A percentile compares a stretch with the other conserved stretches of the same genome.
Evolutionary conservation across 495 filamentous ascomycete genomes (phyloP).

Genomic region (Penicillium pancosmium): DNA sequence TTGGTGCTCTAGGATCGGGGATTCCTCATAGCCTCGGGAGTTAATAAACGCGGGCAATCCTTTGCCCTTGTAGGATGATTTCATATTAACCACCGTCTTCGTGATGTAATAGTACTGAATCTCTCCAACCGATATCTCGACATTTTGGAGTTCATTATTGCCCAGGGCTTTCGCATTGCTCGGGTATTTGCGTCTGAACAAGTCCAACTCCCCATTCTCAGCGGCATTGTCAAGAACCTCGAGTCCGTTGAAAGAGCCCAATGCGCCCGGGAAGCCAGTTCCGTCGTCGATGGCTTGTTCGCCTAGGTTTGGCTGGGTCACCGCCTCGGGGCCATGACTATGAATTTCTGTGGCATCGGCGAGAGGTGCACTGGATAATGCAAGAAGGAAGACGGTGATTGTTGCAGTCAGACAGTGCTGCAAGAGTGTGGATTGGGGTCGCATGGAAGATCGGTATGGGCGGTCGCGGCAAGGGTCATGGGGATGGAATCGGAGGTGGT

Average conservation of each 20-base stretch:
- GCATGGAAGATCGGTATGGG: slow-evolving; percentile 50
- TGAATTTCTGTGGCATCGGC: slow-evolving; percentile 61
- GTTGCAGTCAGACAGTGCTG: slow-evolving; percentile 72
- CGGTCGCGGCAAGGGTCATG: slow-evolving; percentile 17
- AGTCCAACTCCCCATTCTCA: slow-evolving; percentile 52
- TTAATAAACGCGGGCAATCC: slow-evolving; percentile 45
- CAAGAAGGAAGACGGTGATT: slow-evolving; percentile 55
- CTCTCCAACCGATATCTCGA: slow-evolving; percentile 57
- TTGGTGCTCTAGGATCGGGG: slow-evolving; percentile 11
- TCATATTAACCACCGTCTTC: slow-evolving; percentile 42
- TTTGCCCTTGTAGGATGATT: slow-evolving; percentile 26
- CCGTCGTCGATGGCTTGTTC: slow-evolving; percentile 21
- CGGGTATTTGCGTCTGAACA: slow-evolving; percentile 60
- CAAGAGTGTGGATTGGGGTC: slow-evolving; percentile 59
- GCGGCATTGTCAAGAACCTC: slow-evolving; percentile 30
- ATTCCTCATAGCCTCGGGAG: slow-evolving; percentile 7
- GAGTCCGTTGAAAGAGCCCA: slow-evolving; percentile 40
- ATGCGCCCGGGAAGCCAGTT: slow-evolving; percentile 29
- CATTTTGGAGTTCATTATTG: slow-evolving; percentile 62
- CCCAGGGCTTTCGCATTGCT: slow-evolving; percentile 49
- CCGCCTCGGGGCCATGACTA: slow-evolving; percentile 40
- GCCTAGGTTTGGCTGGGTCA: slow-evolving; percentile 43
- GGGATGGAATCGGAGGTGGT: slow-evolving; percentile 8
- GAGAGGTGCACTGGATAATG: slow-evolving; percentile 52
- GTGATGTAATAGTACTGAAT: slow-evolving; percentile 60